Conservation (phyloP, 768 basidiomycete genomes). For the Pleurotus sapidus region DNA sequence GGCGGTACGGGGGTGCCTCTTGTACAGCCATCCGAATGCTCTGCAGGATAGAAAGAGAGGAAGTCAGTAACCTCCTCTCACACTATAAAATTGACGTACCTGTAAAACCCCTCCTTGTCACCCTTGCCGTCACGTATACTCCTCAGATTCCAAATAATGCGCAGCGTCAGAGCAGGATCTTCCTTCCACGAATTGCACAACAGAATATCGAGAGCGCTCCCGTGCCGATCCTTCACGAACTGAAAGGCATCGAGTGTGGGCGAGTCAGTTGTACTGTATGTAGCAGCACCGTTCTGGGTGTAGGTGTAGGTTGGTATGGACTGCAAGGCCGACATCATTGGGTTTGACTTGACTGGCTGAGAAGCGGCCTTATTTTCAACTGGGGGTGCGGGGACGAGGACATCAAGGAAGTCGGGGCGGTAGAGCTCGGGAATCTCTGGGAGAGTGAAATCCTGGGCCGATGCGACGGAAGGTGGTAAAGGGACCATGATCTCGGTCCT, state of each 20-base stretch:
- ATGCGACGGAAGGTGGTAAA: constrained; percentile 8
- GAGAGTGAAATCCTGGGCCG: constrained; percentile 45
- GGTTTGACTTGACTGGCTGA: constrained; percentile 21
- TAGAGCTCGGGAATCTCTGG: constrained; percentile 60
- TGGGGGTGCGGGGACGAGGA: constrained; percentile 40
- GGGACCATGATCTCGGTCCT: neutral
- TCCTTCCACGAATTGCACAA: constrained; percentile 56
- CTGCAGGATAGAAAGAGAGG: constrained; percentile 19
- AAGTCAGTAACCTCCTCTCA: neutral
- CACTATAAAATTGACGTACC: constrained; percentile 20
- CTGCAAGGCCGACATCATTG: constrained; percentile 56
- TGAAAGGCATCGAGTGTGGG: constrained; percentile 58
- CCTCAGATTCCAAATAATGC: constrained; percentile 64
- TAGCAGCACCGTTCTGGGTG: constrained; percentile 50
- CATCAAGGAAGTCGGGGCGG: constrained; percentile 52
- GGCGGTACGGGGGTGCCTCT: constrained; percentile 68
- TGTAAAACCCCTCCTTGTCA: constrained; percentile 60
- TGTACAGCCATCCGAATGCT: constrained; percentile 66
- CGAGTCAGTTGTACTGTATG: constrained; percentile 49
- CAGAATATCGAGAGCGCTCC: constrained; percentile 23
- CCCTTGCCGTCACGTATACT: constrained; percentile 72
- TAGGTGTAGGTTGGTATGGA: constrained; percentile 37
- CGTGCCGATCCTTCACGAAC: constrained; percentile 26
- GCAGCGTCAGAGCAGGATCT: constrained; percentile 55
- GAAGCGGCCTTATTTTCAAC: constrained; percentile 6